Evolutionary conservation across 257 asterid genomes (phyloP).

Genomic region (Solanum paucissectum): DNA sequence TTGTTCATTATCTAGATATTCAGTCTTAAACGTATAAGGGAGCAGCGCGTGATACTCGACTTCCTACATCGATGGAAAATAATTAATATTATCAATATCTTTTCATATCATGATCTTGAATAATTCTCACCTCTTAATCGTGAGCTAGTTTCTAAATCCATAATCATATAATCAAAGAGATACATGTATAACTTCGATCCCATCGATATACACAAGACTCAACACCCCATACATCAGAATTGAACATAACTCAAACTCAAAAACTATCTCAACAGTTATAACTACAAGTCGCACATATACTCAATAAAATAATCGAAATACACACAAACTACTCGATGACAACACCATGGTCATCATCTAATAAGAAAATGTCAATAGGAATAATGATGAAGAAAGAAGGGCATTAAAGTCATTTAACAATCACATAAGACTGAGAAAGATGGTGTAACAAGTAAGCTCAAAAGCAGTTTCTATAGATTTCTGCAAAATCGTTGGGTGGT

Average conservation of each 20-base stretch:
- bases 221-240: not conserved
- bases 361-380: not conserved
- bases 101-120: not conserved
- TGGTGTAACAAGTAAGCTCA: not conserved
- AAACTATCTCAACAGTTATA: not conserved
- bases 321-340: fast-evolving
- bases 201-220: not conserved
- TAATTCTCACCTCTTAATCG: not conserved
- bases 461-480: not conserved
- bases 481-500: not conserved
- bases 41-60: not conserved
- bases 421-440: not conserved
- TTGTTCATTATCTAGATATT: not conserved
- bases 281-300: fast-evolving
- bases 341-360: not conserved
- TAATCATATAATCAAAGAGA: not conserved
- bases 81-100: not conserved
- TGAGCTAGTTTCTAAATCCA: not conserved
- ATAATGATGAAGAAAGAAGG: not conserved
- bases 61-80: not conserved
- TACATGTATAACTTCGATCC: not conserved
- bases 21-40: not conserved
- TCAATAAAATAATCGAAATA: not conserved
- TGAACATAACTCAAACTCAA: not conserved
- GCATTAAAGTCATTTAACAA: not conserved